Base-by-base conservation (phyloP, 345 rosid genomes). In the Rhodamnia argentea region DNA sequence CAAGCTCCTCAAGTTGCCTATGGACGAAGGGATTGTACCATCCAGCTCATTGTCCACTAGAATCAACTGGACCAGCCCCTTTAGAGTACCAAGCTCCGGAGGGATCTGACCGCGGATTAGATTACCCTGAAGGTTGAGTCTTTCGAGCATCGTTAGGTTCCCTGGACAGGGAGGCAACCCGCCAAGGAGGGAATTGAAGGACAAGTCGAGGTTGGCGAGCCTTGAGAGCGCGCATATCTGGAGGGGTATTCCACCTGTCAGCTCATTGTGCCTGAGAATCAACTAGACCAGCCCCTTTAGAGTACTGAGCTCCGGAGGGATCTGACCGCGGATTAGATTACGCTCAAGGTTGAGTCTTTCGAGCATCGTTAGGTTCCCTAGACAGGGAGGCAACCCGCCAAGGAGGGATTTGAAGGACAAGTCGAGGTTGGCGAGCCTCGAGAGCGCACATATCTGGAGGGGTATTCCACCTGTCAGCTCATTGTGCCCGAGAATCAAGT, bases 31-130 rank as follows among this genome's bases (percentile, higher is more conserved):
- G 74, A 60, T 60, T 6, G 37, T 60, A 20, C 83, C 85, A 29
- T 2, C 1, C 20, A 86, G 40, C 9, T n/a, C 10, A 20, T 83
- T 60, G 74, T 14, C 0, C 10, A 0, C 0, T 20, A 27, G 40
- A 27, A 7, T 3, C 74, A 60, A 60, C 74, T 2, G 3, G 74
- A 27, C 74, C 40, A 60, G 70, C 10, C 32, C 13, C 70, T n/a
- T 60, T 60, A n/a, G 32, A 60, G 74, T 60, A 37, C 74, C 5
- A 20, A 27, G 74, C 40, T 60, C 20, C 22, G 40, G 9, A 60
- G 37, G 70, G 37, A 60, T 60, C 5, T 10, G 10, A 60, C 74
- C 20, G 2, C 37, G 4, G 37, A 60, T 14, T 3, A 13, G 0
- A 60, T 60, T 60, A 13, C 0, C 20, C 5, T 3, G 0, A 60